phyloP scores from a whole-genome alignment of 1,139 yeast genomes.

The Candida sojae region DNA sequence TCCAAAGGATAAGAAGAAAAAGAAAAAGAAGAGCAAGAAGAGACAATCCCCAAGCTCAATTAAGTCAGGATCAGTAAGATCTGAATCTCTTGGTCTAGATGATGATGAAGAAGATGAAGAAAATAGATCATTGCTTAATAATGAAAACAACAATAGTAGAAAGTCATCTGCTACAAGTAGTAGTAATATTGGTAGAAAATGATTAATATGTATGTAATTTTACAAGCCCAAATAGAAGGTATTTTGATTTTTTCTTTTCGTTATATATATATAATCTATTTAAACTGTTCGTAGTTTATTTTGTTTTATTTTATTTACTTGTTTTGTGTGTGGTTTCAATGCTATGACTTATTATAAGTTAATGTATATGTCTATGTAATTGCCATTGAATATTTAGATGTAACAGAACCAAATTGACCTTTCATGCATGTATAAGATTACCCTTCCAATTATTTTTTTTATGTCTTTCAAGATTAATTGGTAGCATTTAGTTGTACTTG shows the following conservation, averaged over 20 bases:
- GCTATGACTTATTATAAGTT: not conserved
- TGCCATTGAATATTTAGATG: too few species aligned
- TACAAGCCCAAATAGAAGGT: not conserved
- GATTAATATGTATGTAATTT: not conserved
- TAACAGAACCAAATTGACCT: too few species aligned
- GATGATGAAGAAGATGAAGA: conserved; percentile 12
- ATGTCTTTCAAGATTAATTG: too few species aligned
- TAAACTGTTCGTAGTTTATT: not conserved
- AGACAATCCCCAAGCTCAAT: conserved; percentile 7
- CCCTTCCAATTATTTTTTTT: too few species aligned
- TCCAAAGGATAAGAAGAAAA: conserved; percentile 7
- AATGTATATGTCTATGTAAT: not conserved
- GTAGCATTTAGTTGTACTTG: too few species aligned
- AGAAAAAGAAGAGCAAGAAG: conserved; percentile 8
- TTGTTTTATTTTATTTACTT: not conserved
- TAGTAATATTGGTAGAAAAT: conserved; percentile 1
- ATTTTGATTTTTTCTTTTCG: not conserved
- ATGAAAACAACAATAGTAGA: conserved; percentile 2
- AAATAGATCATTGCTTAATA: conserved; percentile 8
- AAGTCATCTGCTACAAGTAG: conserved; percentile 8
- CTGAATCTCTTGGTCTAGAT: conserved; percentile 7
- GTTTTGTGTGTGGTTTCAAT: not conserved
- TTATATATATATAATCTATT: not conserved
- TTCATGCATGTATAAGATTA: too few species aligned
- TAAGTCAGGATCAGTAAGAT: conserved; percentile 8